Percentiles rank a stretch among this genome's conserved stretches.
These are phyloP conservation scores for Diaporthe velutina DNA, from an alignment of 2,329 filamentous ascomycete species.

Conservation along the genomic window DNA sequence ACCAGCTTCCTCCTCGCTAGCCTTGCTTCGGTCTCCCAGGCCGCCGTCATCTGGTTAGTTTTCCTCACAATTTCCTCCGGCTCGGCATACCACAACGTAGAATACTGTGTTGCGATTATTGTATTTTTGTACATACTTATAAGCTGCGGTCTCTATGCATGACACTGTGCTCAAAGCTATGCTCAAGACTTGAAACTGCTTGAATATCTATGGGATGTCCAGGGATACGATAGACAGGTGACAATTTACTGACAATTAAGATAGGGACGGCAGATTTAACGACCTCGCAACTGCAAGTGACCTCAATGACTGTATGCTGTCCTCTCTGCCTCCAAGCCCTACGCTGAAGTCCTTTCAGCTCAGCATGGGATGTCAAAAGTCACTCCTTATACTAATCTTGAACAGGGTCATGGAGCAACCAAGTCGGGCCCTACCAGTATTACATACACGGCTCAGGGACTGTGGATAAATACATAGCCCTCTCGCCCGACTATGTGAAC, in stretches of 20 bases:
- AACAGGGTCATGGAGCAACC: constrained; percentile 75
- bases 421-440: constrained; percentile 80
- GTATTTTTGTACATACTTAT: background rate
- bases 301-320: constrained; percentile 13
- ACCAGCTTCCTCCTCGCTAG: constrained; percentile 26
- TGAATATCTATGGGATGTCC: background rate
- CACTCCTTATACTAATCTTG: background rate
- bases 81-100: background rate
- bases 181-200: background rate
- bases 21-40: constrained; percentile 32
- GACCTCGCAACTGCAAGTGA: constrained; percentile 2
- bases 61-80: no score
- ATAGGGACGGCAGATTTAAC: constrained; percentile 21
- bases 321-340: background rate
- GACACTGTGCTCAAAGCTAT: background rate
- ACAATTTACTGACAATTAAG: background rate
- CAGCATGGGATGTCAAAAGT: background rate
- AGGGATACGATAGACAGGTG: background rate
- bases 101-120: background rate
- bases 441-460: constrained; percentile 77
- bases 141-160: background rate
- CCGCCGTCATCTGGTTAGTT: constrained; percentile 35
- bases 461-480: constrained; percentile 71
- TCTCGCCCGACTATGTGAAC: constrained; percentile 73
- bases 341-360: no score